These are phyloP conservation scores for Trichosporon sp. DNA, from an alignment of 1,284 basidiomycete species.

Conservation along the genomic window DNA sequence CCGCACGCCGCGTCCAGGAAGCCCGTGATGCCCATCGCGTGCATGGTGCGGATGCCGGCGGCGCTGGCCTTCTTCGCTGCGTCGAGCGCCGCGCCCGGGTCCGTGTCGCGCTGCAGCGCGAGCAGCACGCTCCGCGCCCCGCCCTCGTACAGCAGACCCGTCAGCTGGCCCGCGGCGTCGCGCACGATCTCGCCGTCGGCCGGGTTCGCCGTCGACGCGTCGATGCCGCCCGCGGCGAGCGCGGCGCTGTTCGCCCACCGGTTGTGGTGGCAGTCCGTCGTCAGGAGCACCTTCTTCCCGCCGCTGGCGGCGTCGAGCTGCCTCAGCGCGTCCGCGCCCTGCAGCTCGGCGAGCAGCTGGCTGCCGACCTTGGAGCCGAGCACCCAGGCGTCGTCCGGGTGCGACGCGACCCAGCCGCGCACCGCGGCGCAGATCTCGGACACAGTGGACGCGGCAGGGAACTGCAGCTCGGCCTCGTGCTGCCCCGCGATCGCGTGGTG, in stretches of 20 bases:
- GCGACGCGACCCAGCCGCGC: not conserved
- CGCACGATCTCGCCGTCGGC: slow-evolving; percentile 4
- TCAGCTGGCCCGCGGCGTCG: not conserved
- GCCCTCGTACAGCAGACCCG: slow-evolving; percentile 5
- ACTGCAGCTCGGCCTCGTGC: slow-evolving; percentile 4
- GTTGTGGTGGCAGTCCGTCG: slow-evolving; percentile 8
- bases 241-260: slow-evolving; percentile 5
- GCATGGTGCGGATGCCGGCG: not conserved
- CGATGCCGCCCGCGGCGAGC: not conserved
- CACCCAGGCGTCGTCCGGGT: slow-evolving; percentile 7
- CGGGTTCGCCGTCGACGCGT: not conserved
- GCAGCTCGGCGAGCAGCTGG: not conserved
- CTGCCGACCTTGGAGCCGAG: slow-evolving; percentile 3
- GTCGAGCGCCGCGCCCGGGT: not conserved
- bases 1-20: slow-evolving; percentile 6
- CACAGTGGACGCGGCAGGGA: slow-evolving; percentile 2
- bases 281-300: slow-evolving; percentile 3
- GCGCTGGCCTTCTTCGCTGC: not conserved
- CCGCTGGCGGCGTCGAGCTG: slow-evolving; percentile 1
- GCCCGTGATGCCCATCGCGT: slow-evolving; percentile 1
- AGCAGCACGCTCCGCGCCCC: not conserved
- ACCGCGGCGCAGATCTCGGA: slow-evolving; percentile 5
- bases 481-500: slow-evolving; percentile 6
- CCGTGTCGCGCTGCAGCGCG: not conserved
- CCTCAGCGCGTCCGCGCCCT: not conserved